Evolutionary conservation across 2,329 filamentous ascomycete genomes (phyloP).

Genomic region (Botrytis cinerea): DNA sequence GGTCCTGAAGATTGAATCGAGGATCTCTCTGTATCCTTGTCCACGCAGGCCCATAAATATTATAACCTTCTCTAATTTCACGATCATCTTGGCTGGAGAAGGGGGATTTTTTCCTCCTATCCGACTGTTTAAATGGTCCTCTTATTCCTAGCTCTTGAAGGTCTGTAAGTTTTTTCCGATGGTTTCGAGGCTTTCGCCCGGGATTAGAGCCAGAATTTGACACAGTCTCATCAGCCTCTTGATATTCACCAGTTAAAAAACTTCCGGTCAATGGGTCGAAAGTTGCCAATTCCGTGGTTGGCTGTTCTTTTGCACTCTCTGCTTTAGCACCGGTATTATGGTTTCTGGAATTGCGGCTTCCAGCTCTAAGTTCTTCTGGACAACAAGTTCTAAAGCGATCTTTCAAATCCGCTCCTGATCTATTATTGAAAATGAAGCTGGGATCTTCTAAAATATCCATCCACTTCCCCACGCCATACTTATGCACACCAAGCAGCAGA

Average conservation of each 20-base stretch:
- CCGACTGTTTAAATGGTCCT: conserved; percentile 62
- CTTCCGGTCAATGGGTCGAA: conserved; percentile 57
- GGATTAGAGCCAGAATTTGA: conserved; percentile 38
- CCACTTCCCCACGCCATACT: conserved; percentile 66
- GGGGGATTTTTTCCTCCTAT: conserved; percentile 58
- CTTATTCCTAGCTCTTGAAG: conserved; percentile 60
- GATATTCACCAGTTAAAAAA: conserved; percentile 46
- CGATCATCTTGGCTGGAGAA: conserved; percentile 65
- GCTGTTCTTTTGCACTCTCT: conserved; percentile 19
- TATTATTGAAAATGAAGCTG: conserved; percentile 60
- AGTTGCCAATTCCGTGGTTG: conserved; percentile 45
- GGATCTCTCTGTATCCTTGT: conserved; percentile 64
- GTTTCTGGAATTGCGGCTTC: conserved; percentile 34
- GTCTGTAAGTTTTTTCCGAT: conserved; percentile 58
- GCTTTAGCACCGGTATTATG: background rate
- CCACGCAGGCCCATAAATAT: conserved; percentile 63
- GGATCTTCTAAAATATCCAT: conserved; percentile 63
- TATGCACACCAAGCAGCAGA: conserved; percentile 60
- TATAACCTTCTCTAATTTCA: conserved; percentile 61
- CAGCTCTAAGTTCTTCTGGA: conserved; percentile 58
- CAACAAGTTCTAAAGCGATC: conserved; percentile 68
- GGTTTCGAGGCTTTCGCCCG: conserved; percentile 54
- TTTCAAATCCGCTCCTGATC: conserved; percentile 64
- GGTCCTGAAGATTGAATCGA: conserved; percentile 56
- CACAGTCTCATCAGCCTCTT: conserved; percentile 25